phyloP scores from a whole-genome alignment of 306 rosid species.

The Phaseolus lunatus region DNA sequence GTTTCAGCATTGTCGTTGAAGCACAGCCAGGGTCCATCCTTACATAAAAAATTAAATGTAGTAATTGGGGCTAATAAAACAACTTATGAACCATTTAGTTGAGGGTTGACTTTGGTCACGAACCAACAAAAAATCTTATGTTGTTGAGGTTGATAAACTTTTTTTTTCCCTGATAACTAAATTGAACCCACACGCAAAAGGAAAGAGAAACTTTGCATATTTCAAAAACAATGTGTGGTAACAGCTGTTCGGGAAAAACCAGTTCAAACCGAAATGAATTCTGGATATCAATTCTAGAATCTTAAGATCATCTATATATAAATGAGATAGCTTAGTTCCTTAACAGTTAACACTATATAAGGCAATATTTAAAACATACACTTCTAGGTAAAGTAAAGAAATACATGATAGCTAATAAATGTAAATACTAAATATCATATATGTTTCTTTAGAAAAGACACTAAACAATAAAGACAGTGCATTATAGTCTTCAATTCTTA shows the following conservation, averaged over 20 bases:
- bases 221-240: conserved; percentile 4
- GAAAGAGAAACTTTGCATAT: conserved; percentile 20
- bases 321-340: conserved; percentile 24
- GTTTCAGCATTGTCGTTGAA: not conserved
- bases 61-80: not conserved
- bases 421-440: not conserved
- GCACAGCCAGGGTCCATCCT: not conserved
- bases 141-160: conserved; percentile 8
- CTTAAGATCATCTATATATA: not conserved
- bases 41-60: not conserved
- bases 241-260: not conserved
- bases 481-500: conserved; percentile 48
- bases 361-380: conserved; percentile 9
- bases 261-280: conserved; percentile 15
- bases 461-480: conserved; percentile 7
- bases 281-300: not conserved
- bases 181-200: conserved; percentile 14
- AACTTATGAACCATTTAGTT: conserved; percentile 13
- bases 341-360: conserved; percentile 2
- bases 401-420: not conserved
- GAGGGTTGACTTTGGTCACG: not conserved
- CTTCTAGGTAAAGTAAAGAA: conserved; percentile 17
- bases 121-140: not conserved
- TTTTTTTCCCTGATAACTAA: not conserved
- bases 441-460: conserved; percentile 25